These are phyloP conservation scores for Tulasnella sp. DNA, from an alignment of 768 basidiomycete genomes.

Conservation along the genomic window DNA sequence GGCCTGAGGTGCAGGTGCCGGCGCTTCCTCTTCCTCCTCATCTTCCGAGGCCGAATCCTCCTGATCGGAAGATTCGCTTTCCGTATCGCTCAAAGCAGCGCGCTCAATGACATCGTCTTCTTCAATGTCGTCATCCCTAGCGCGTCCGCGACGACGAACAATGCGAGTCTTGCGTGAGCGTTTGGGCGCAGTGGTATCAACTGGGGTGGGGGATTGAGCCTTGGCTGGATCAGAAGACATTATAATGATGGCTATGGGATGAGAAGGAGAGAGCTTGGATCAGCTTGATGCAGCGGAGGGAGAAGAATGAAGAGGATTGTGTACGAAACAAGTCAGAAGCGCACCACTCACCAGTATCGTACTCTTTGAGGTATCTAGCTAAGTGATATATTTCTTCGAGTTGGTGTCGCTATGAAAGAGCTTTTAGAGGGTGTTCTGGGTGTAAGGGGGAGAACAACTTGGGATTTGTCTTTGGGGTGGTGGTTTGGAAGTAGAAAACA, in stretches of 20 bases:
- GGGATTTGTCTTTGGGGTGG: not conserved
- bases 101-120: constrained; percentile 60
- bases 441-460: not conserved
- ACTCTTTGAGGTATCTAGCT: not conserved
- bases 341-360: not conserved
- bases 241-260: not conserved
- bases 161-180: constrained; percentile 12
- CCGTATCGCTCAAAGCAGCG: constrained; percentile 56
- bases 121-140: constrained; percentile 46
- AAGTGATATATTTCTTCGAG: not conserved
- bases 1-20: constrained; percentile 34
- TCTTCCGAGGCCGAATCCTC: constrained; percentile 47
- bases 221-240: constrained; percentile 1
- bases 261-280: not conserved
- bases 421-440: not conserved
- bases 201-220: not conserved
- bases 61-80: constrained; percentile 25
- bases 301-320: not conserved
- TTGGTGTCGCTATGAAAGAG: not conserved
- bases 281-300: not conserved
- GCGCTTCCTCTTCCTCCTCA: constrained; percentile 46
- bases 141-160: constrained; percentile 24
- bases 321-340: not conserved
- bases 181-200: not conserved
- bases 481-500: not conserved